phyloP scores from a whole-genome alignment of 2,329 filamentous ascomycete species.

The Trichoderma atrobrunneum region DNA sequence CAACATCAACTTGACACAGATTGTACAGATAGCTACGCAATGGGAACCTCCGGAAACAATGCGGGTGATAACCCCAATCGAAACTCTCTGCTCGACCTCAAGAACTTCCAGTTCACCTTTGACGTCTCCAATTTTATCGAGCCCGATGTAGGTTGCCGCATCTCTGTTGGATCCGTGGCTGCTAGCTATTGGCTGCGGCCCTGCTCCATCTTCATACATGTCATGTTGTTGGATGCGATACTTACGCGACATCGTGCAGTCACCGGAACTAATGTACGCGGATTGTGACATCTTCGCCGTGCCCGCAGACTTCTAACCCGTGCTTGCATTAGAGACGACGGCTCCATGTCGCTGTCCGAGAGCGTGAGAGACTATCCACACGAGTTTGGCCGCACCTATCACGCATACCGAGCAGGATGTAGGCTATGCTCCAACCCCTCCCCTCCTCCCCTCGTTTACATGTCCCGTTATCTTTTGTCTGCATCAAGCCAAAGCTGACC shows the following conservation, averaged over 20 bases:
- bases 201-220: not conserved
- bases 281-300: not conserved
- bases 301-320: not conserved
- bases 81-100: not conserved
- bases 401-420: constrained; percentile 19
- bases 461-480: not conserved
- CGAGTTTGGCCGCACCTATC: constrained; percentile 33
- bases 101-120: constrained; percentile 35
- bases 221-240: not conserved
- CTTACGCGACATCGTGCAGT: not conserved
- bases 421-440: not conserved
- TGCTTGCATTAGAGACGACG: not conserved
- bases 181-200: not conserved
- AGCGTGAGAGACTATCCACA: constrained; percentile 41
- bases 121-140: constrained; percentile 31
- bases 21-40: not conserved
- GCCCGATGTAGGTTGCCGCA: constrained; percentile 32
- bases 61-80: not conserved
- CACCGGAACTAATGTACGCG: not conserved
- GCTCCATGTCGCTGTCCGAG: constrained; percentile 35
- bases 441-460: too few species aligned
- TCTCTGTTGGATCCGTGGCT: not conserved
- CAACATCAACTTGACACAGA: not conserved
- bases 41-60: not conserved
- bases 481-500: not conserved